Evolutionary conservation across 2,329 filamentous ascomycete species (phyloP), one percentile per base, ranked within the genome.

Genomic region (Dactylonectria estremocensis): DNA sequence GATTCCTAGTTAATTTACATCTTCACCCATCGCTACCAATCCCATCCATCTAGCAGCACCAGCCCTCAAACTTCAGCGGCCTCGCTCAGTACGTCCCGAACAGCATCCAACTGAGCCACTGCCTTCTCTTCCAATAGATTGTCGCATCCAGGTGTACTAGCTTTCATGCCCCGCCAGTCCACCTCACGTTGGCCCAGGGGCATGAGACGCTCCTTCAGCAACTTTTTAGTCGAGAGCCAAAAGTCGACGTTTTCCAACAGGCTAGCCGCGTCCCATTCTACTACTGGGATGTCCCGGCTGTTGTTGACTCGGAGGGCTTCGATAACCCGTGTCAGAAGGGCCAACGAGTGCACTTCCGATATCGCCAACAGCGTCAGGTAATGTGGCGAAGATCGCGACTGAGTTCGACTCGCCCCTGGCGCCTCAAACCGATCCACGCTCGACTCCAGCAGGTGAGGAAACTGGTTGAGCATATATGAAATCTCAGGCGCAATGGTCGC

Each of bases 391-490:
- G 87, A 80, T 52, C 80, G 78, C 20, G 85, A 79, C 20, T 82
- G 80, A 14, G 88, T 89, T 35, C 88, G 84, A 71, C 85, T 88
- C 6, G 86, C 83, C 0, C 87, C 81, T 22, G 89, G 84, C 37
- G 89, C 84, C 76, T 93, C 91, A 69, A 98, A 90, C 1, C 92
- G 88, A 57, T 90, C 89, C 8, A 92, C 88, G 13, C 93, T 93
- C 33, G 93, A 89, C 48, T 84, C 82, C 10, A 99, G 86, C 66
- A 98, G 91, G 53, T 90, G 88, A 11, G 93, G 92, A 79, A 97
- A 99, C 78, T 95, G 92, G 77, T 97, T 97, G 31, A 99, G 86
- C 77, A 98, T 97, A 65, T 91, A 91, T 0, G 93, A 89, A 6
- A 98, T 90, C 80, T 99, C 96, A 0, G 92, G 90, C 0, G 95